Base-by-base conservation (phyloP, 371 early-diverging fungal species). In the Apophysomyces elegans region DNA sequence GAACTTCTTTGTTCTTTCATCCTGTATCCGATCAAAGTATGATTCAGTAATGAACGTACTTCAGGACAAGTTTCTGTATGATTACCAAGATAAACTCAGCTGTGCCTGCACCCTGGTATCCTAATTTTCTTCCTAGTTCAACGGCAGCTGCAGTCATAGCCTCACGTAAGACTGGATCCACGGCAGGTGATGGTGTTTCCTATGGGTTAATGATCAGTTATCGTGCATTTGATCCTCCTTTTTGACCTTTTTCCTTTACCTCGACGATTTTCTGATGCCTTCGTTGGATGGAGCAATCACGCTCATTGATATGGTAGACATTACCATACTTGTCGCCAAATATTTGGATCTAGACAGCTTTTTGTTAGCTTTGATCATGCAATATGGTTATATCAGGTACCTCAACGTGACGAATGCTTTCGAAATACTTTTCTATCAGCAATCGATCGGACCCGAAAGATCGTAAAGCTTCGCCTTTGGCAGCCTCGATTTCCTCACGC, bases 361-460 rank as follows among this genome's bases (percentile, higher is more conserved):
- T 2, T 26, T 26, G 32, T 26, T 26, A 26, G 32, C 32, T 26
- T 26, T 26, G 32, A 26, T 26, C 32, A 26, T 26, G 32, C 32
- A 26, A 26, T 26, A 2, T 26, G 32, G 2, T 1, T 26, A 26
- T 26, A 0, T 1, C 1, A 26, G 32, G 2, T 74, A 95, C 88
- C 77, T 96, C 96, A 61, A 96, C 93, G 72, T 96, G 96, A 66
- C 94, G 91, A 58, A 93, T 90, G 65, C 92, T 87, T 56, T 91
- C 91, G 71, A 99, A 91, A 68, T 92, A 96, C 79, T 96, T 95
- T 76, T 98, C 98, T 57, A 98, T 90, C 58, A 98, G 81, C 7
- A 98, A 82, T 56, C 92, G 85, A 70, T 90, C 90, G 66, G 96
- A 96, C 14, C 97, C 96, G 75, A 98, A 98, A 37, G 89, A 84